Conservation (phyloP, 768 basidiomycete genomes). For the Clavulina sp. region DNA sequence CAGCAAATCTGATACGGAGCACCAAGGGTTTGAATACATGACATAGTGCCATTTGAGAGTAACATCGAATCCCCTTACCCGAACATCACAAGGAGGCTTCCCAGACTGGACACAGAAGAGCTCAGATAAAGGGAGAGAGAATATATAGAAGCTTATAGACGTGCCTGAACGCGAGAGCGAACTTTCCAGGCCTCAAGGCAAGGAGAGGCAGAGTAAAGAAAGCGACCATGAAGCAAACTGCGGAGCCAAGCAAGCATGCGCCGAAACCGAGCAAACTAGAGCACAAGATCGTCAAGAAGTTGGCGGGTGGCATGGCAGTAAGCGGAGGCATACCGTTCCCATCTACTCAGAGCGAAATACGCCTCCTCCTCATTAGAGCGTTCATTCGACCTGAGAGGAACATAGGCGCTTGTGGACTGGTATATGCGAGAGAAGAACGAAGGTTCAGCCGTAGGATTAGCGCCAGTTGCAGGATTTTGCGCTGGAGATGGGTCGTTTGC, state of each 20-base stretch:
- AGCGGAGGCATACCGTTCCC: conserved; percentile 52
- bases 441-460: conserved; percentile 21
- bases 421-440: conserved; percentile 71
- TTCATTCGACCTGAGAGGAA: conserved; percentile 69
- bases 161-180: conserved; percentile 74
- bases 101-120: conserved; percentile 33
- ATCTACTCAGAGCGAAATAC: conserved; percentile 78
- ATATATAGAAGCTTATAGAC: conserved; percentile 8
- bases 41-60: not conserved
- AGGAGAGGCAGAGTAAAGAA: conserved; percentile 67
- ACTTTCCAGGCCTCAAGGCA: conserved; percentile 68
- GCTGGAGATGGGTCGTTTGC: conserved; percentile 50
- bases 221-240: conserved; percentile 82
- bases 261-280: conserved; percentile 76
- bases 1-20: conserved; percentile 39
- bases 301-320: not conserved
- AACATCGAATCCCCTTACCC: conserved; percentile 35
- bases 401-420: conserved; percentile 65
- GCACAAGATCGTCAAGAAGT: conserved; percentile 5
- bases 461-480: conserved; percentile 17
- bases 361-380: conserved; percentile 86
- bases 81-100: conserved; percentile 89
- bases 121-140: not conserved
- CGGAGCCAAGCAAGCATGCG: conserved; percentile 74
- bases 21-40: conserved; percentile 34